Evolutionary conservation across 2,329 filamentous ascomycete genomes (phyloP).

Genomic region (Fusarium sp.): DNA sequence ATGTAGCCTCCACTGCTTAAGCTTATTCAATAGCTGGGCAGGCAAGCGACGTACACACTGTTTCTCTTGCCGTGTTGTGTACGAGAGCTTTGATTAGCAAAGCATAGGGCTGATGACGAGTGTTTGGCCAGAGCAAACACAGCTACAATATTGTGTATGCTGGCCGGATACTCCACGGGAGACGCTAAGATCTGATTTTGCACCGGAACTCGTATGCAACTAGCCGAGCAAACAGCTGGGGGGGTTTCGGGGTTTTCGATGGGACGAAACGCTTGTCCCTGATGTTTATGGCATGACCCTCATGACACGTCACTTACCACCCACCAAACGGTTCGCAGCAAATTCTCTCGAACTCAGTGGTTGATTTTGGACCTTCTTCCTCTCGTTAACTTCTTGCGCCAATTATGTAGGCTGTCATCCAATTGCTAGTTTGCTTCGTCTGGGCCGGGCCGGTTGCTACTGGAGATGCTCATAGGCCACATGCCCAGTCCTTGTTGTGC

Average conservation of each 20-base stretch:
- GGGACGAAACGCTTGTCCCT: conserved; percentile 49
- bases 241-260: conserved; percentile 20
- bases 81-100: conserved; percentile 23
- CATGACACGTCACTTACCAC: conserved; percentile 49
- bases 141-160: conserved; percentile 15
- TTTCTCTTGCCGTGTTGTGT: not conserved
- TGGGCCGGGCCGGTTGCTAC: conserved; percentile 19
- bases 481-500: not conserved
- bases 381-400: not conserved
- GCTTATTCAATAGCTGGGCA: conserved; percentile 8
- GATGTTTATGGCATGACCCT: conserved; percentile 43
- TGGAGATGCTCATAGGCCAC: not conserved
- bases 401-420: not conserved
- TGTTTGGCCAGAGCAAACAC: conserved; percentile 21
- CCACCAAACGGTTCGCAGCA: conserved; percentile 43
- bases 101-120: conserved; percentile 30
- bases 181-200: conserved; percentile 43
- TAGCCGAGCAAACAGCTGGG: conserved; percentile 43
- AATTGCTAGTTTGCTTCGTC: conserved; percentile 20
- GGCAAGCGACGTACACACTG: not conserved
- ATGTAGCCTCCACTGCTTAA: conserved; percentile 2
- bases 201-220: conserved; percentile 34
- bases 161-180: conserved; percentile 12
- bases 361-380: conserved; percentile 14
- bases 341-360: conserved; percentile 29